These are phyloP conservation scores for Thuja plicata DNA, from an alignment of 83 land plant genomes.

Conservation along the genomic window DNA sequence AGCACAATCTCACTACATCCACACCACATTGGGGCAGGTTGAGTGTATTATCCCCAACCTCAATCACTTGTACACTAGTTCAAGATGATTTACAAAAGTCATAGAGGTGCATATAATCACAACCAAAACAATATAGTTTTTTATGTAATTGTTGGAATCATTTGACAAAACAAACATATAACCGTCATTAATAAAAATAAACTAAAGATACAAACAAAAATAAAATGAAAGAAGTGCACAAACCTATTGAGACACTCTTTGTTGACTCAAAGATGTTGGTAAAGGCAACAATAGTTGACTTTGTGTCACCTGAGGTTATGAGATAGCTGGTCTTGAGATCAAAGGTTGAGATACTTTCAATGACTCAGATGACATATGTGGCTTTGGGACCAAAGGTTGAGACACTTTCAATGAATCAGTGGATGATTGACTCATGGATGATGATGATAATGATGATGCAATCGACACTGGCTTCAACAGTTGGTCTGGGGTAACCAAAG, in stretches of 20 bases:
- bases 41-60: not conserved
- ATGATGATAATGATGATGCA: not conserved
- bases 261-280: slow-evolving; percentile 22
- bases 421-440: not conserved
- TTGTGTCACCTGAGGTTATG: slow-evolving; percentile 13
- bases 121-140: not conserved
- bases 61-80: not conserved
- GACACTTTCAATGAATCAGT: not conserved
- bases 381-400: slow-evolving; percentile 5
- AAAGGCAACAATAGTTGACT: slow-evolving; percentile 37
- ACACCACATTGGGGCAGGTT: not conserved
- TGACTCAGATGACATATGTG: not conserved
- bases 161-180: not conserved
- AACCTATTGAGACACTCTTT: slow-evolving; percentile 18
- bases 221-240: not conserved
- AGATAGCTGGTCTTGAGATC: not conserved
- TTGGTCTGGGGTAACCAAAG: slow-evolving; percentile 1
- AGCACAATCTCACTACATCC: not conserved
- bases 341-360: not conserved
- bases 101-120: not conserved
- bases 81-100: not conserved
- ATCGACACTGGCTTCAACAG: not conserved
- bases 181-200: not conserved
- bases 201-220: not conserved
- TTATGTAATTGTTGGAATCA: not conserved